A percentile compares a stretch with the other conserved stretches of the same genome.
Conservation (phyloP, 2,329 filamentous ascomycete species). For the Penicillium sp. region DNA sequence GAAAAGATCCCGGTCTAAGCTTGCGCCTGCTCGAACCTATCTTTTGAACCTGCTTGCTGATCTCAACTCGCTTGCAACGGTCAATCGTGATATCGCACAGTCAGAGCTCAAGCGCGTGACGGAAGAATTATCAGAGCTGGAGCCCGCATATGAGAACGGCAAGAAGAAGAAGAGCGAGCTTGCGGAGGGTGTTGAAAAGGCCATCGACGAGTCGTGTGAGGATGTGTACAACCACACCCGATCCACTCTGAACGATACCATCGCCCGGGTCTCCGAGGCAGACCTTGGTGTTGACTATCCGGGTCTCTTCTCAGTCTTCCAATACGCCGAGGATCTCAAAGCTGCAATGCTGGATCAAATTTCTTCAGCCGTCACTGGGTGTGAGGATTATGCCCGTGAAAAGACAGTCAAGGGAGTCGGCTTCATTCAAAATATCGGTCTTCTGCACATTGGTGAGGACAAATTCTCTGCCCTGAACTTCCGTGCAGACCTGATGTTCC, state of each 20-base stretch:
- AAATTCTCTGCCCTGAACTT: constrained; percentile 85
- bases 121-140: constrained; percentile 74
- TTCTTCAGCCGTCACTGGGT: constrained; percentile 70
- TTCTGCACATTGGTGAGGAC: constrained; percentile 77
- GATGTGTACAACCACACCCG: constrained; percentile 84
- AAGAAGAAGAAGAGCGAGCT: constrained; percentile 77
- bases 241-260: constrained; percentile 69
- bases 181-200: constrained; percentile 74
- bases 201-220: constrained; percentile 80
- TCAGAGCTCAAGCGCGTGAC: constrained; percentile 80
- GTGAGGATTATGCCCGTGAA: constrained; percentile 79
- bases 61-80: constrained; percentile 73
- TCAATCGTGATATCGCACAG: constrained; percentile 84
- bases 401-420: constrained; percentile 79
- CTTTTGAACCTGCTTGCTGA: constrained; percentile 90
- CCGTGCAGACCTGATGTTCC: constrained; percentile 92
- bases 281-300: constrained; percentile 83
- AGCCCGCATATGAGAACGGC: constrained; percentile 80
- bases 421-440: constrained; percentile 80
- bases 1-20: constrained; percentile 90
- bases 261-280: constrained; percentile 70
- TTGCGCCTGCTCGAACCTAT: constrained; percentile 93
- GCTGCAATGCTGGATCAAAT: constrained; percentile 88
- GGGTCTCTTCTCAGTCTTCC: constrained; percentile 78
- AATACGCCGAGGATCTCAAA: constrained; percentile 91